phyloP scores from a whole-genome alignment of 2,329 filamentous ascomycete species.

The Fusarium torulosum region DNA sequence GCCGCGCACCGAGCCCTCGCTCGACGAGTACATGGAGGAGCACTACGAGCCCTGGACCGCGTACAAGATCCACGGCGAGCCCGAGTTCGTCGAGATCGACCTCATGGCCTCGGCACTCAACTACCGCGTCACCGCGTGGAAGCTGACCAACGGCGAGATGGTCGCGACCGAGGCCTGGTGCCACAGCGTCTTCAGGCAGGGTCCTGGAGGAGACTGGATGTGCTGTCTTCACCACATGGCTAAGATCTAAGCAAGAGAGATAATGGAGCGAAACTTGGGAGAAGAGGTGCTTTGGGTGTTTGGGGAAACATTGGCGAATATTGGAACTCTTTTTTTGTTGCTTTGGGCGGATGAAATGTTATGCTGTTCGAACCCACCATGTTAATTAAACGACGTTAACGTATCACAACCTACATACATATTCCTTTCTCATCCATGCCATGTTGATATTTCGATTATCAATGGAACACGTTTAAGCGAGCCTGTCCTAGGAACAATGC shows the following conservation, averaged over 20 bases:
- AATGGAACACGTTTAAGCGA: background rate
- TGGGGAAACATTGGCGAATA: constrained; percentile 25
- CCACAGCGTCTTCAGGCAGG: constrained; percentile 52
- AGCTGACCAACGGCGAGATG: constrained; percentile 49
- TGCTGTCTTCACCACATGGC: constrained; percentile 54
- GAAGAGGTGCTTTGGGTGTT: constrained; percentile 33
- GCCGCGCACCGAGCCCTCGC: constrained; percentile 49
- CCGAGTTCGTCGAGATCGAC: constrained; percentile 55
- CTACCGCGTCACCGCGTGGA: constrained; percentile 53
- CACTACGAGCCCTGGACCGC: constrained; percentile 53
- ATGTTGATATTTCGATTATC: background rate
- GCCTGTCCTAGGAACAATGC: background rate
- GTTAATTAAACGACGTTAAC: constrained; percentile 29
- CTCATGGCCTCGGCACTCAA: constrained; percentile 52
- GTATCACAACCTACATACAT: constrained; percentile 2
- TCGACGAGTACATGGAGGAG: constrained; percentile 52
- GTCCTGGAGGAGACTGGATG: constrained; percentile 52
- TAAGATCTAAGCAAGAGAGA: constrained; percentile 28
- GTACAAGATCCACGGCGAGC: constrained; percentile 53
- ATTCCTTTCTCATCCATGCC: constrained; percentile 1
- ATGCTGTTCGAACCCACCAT: constrained; percentile 17
- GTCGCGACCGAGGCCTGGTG: constrained; percentile 52
- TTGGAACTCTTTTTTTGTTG: constrained; percentile 19
- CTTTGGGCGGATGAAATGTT: constrained; percentile 17
- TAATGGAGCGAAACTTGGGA: constrained; percentile 3